Percentiles rank a stretch among this genome's conserved stretches.
phyloP scores from a whole-genome alignment of 1,284 basidiomycete genomes.

The Cutaneotrichosporon dermatis region DNA sequence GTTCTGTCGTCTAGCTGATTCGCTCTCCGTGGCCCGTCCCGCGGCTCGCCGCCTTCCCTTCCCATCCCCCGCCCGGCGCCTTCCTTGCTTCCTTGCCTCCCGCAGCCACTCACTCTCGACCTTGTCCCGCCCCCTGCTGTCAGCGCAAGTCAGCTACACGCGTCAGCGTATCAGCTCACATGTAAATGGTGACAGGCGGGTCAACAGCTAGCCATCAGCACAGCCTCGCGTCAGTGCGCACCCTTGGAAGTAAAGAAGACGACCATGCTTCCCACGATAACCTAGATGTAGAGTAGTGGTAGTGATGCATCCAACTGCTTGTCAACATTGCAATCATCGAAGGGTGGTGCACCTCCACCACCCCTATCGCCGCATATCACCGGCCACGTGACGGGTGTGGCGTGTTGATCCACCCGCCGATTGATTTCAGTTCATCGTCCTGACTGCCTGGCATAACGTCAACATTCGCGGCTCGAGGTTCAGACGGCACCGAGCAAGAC shows the following conservation, averaged over 20 bases:
- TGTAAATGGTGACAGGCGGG: slow-evolving; percentile 75
- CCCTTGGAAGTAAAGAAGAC: slow-evolving; percentile 57
- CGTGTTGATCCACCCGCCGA: background rate
- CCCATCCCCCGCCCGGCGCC: too few species aligned
- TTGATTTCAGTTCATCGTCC: background rate
- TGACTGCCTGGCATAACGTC: background rate
- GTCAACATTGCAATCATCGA: background rate
- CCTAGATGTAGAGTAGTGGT: background rate
- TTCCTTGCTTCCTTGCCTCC: too few species aligned
- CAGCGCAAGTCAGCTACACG: background rate
- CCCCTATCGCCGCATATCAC: background rate
- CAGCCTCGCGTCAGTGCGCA: slow-evolving; percentile 21
- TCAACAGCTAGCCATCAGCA: slow-evolving; percentile 45
- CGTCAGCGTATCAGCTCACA: slow-evolving; percentile 45
- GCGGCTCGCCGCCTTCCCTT: too few species aligned
- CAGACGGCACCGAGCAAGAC: background rate
- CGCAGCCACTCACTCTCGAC: slow-evolving; percentile 69
- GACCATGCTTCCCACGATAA: slow-evolving; percentile 49
- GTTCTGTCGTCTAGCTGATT: too few species aligned
- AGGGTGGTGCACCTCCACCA: slow-evolving; percentile 10
- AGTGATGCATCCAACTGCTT: background rate
- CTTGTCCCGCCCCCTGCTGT: slow-evolving; percentile 78
- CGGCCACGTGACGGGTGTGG: background rate
- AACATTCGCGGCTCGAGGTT: background rate
- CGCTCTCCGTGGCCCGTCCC: too few species aligned